phyloP scores from a whole-genome alignment of 2,329 filamentous ascomycete genomes.

The Xylaria sp. region DNA sequence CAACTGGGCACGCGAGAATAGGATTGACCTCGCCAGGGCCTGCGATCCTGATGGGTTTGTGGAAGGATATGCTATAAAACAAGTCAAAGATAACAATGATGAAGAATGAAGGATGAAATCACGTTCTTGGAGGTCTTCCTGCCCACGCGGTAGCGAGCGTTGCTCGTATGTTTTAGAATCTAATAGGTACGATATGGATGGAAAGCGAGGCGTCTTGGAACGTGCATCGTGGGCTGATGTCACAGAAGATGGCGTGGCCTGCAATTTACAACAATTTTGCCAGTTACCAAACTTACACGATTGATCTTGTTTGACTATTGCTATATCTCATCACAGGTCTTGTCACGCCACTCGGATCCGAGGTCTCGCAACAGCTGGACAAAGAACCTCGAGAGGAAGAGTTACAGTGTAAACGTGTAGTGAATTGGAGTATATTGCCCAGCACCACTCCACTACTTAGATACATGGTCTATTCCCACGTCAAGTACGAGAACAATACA shows the following conservation, averaged over 20 bases:
- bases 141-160: background rate
- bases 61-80: constrained; percentile 69
- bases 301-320: background rate
- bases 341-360: background rate
- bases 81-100: constrained; percentile 47
- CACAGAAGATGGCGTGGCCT: background rate
- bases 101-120: constrained; percentile 29
- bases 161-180: background rate
- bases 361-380: background rate
- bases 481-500: background rate
- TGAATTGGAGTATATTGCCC: background rate
- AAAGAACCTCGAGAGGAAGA: too few species aligned
- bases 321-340: background rate
- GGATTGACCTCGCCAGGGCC: constrained; percentile 70
- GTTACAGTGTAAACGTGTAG: too few species aligned
- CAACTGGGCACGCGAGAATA: constrained; percentile 72
- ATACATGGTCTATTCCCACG: background rate
- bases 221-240: background rate
- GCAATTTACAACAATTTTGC: background rate
- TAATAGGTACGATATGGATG: background rate
- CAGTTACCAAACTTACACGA: background rate
- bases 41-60: constrained; percentile 81
- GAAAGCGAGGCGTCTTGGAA: constrained; percentile 26
- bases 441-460: background rate
- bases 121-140: background rate